phyloP scores from a whole-genome alignment of 2,329 filamentous ascomycete species.

The Dactylellina parvicollis region DNA sequence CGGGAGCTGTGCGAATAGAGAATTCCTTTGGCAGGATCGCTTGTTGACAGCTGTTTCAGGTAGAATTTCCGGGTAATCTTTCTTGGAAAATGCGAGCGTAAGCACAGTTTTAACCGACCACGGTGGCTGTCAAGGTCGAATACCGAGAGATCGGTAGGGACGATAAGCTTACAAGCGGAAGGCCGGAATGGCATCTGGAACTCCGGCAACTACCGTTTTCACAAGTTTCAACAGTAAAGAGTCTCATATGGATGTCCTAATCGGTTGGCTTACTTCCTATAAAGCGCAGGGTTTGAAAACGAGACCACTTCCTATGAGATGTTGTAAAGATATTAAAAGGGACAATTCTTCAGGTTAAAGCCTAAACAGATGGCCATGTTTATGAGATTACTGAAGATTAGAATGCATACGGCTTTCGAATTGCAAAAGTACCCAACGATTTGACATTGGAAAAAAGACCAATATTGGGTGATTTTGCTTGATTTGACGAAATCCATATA shows the following conservation, averaged over 20 bases:
- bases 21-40: constrained; percentile 18
- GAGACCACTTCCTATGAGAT: too few relatives aligned
- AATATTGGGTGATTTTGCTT: too few relatives aligned
- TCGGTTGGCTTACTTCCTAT: too few relatives aligned
- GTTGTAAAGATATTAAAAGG: too few relatives aligned
- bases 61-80: constrained; percentile 13
- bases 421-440: too few relatives aligned
- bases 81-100: constrained; percentile 1
- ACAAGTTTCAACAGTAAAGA: not conserved
- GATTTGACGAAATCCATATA: too few relatives aligned
- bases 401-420: too few relatives aligned
- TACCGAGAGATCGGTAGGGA: not conserved
- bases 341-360: too few relatives aligned
- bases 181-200: not conserved
- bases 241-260: not conserved
- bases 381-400: too few relatives aligned
- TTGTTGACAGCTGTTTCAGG: constrained; percentile 12
- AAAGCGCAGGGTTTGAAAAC: too few relatives aligned
- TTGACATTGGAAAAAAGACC: too few relatives aligned
- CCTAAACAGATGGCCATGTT: too few relatives aligned
- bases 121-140: not conserved
- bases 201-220: not conserved
- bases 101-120: constrained; percentile 28
- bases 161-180: not conserved
- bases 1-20: not conserved